Percentiles rank a stretch among this genome's conserved stretches.
These are phyloP conservation scores for Hypsizygus marmoreus DNA, from an alignment of 768 basidiomycete genomes.

Conservation along the genomic window DNA sequence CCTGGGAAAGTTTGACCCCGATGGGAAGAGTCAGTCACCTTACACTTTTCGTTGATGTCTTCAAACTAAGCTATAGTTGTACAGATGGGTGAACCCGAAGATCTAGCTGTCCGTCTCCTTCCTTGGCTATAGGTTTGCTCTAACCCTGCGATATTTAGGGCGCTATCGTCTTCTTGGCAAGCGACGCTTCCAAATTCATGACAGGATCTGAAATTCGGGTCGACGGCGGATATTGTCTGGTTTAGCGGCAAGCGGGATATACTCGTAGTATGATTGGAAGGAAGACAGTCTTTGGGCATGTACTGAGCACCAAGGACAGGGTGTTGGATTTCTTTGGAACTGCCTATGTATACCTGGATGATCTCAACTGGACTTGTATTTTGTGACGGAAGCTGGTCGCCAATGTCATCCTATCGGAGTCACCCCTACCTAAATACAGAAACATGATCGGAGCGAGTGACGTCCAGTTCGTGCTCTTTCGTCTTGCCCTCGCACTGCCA, in stretches of 20 bases:
- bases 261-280: conserved; percentile 2
- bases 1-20: conserved; percentile 84
- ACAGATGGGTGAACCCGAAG: conserved; percentile 91
- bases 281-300: neutral
- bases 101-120: conserved; percentile 64
- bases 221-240: conserved; percentile 85
- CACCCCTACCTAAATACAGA: too few species aligned
- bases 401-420: too few species aligned
- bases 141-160: conserved; percentile 46
- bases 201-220: conserved; percentile 85
- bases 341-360: too few species aligned
- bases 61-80: conserved; percentile 12
- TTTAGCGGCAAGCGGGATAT: conserved; percentile 37
- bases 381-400: too few species aligned
- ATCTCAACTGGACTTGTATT: too few species aligned
- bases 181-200: conserved; percentile 88
- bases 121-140: neutral
- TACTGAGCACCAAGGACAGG: neutral
- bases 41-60: neutral
- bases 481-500: too few species aligned
- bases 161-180: conserved; percentile 87
- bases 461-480: too few species aligned
- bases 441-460: too few species aligned
- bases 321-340: too few species aligned
- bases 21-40: conserved; percentile 71